Evolutionary conservation across 495 filamentous ascomycete genomes (phyloP), one percentile per base, ranked within the genome.

Genomic region (Penicillium chermesinum): DNA sequence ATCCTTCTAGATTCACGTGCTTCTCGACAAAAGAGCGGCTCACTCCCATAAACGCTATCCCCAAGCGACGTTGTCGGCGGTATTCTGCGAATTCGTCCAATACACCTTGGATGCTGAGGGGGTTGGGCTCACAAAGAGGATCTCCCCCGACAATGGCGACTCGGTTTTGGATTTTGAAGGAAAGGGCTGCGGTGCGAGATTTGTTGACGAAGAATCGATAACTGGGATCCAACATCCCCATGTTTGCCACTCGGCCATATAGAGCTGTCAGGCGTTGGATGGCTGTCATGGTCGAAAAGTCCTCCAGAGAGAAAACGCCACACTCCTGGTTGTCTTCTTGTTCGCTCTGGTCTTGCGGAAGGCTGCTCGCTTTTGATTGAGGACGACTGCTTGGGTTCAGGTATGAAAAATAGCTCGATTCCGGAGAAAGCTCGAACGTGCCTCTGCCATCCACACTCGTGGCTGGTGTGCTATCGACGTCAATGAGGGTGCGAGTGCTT

Each of bases 181-280:
- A 70, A 1, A 75, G 42, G 0, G 61, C 69, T 9, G 55, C 72
- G n/a, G 64, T 65, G 12, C 52, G 48, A 8, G 49, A 37, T 22
- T 59, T 52, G 44, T 69, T 72, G 2, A 73, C 53, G 44, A 73
- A 75, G 43, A 72, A 65, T 3, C 48, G 57, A 44, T 75, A 73
- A 44, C 68, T 70, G 22, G 42, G 62, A 38, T 75, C 72, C 1
- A 75, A 61, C 18, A 75, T 63, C 1, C 69, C 72, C 70, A 73
- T 73, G 52, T 75, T 65, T 7, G 70, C 71, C 2, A 70, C 66
- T 1, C 57, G 59, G 10, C 72, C 66, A 39, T 73, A 65, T 7
- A 54, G 43, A 3, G 55, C 46, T 0, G 68, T 60, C 3, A 75
- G 52, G 0, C 38, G 44, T 27, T 65, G 54, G 14, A 70, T 60